These are phyloP conservation scores for Lachnellula occidentalis DNA, from an alignment of 2,329 filamentous ascomycete genomes.

Conservation along the genomic window DNA sequence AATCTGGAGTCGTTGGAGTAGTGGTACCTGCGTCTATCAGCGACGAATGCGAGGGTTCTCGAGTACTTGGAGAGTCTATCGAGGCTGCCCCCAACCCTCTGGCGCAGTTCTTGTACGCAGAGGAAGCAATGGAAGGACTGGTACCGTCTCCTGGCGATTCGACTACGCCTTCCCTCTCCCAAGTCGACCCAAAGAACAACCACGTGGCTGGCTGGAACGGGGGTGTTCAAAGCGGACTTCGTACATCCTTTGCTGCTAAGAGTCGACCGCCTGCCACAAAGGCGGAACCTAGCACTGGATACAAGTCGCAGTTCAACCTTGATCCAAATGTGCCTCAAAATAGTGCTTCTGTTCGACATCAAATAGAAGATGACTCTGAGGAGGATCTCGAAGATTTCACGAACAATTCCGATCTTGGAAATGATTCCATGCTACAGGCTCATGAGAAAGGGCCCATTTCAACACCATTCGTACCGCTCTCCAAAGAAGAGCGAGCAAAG, in stretches of 20 bases:
- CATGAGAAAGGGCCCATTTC: not conserved
- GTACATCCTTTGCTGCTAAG: constrained; percentile 35
- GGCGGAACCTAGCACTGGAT: not conserved
- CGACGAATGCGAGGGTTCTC: not conserved
- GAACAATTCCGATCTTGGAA: not conserved
- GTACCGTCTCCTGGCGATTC: not conserved
- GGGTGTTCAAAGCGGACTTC: constrained; percentile 35
- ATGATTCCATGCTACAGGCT: not conserved
- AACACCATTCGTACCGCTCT: not conserved
- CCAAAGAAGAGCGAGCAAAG: not conserved
- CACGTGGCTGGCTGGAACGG: constrained; percentile 38
- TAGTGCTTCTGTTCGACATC: not conserved
- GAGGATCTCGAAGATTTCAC: not conserved
- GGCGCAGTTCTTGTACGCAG: not conserved
- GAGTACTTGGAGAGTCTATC: not conserved
- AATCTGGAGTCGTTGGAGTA: not conserved
- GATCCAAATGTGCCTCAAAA: not conserved
- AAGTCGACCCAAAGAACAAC: not conserved
- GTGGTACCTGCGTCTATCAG: not conserved
- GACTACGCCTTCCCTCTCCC: not conserved
- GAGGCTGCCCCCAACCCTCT: not conserved
- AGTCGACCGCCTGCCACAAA: not conserved
- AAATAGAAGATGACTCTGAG: not conserved
- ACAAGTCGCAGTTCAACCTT: not conserved
- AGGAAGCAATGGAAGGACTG: not conserved